Conservation (phyloP, 2,329 filamentous ascomycete genomes). For the Fusarium sp. region DNA sequence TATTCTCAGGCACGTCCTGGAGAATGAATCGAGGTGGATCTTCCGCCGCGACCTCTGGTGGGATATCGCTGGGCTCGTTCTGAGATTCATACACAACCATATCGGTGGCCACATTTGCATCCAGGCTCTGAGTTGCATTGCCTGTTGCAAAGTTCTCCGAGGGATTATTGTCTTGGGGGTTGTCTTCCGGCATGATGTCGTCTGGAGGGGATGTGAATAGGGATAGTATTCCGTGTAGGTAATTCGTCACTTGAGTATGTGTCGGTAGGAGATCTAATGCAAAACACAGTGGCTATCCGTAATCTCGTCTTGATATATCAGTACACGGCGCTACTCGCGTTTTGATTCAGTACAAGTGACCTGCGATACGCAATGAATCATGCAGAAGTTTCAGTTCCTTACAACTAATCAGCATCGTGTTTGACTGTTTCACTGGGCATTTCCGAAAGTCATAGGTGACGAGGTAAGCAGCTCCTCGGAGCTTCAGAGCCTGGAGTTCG, state of each 20-base stretch:
- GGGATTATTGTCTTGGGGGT: too few relatives aligned
- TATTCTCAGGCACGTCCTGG: neutral
- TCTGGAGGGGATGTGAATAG: fast-evolving
- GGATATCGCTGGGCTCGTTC: neutral
- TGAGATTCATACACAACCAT: neutral
- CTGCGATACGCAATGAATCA: too few relatives aligned
- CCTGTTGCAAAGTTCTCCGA: neutral
- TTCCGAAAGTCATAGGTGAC: neutral
- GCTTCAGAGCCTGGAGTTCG: neutral
- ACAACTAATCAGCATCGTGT: neutral
- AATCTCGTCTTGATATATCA: neutral
- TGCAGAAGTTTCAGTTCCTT: fast-evolving
- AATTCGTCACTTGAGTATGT: fast-evolving
- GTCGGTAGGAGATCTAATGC: neutral
- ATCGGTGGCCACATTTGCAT: neutral
- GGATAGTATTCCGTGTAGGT: fast-evolving
- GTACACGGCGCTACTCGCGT: fast-evolving
- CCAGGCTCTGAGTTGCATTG: neutral
- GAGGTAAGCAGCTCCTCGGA: neutral
- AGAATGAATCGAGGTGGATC: neutral
- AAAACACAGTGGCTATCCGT: fast-evolving
- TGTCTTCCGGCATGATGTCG: neutral
- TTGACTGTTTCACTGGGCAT: neutral
- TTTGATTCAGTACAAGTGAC: neutral
- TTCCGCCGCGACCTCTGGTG: neutral